Percentiles rank a stretch among this genome's conserved stretches.
Conservation (phyloP, 208 protist species). For the Acanthamoeba sp. region DNA sequence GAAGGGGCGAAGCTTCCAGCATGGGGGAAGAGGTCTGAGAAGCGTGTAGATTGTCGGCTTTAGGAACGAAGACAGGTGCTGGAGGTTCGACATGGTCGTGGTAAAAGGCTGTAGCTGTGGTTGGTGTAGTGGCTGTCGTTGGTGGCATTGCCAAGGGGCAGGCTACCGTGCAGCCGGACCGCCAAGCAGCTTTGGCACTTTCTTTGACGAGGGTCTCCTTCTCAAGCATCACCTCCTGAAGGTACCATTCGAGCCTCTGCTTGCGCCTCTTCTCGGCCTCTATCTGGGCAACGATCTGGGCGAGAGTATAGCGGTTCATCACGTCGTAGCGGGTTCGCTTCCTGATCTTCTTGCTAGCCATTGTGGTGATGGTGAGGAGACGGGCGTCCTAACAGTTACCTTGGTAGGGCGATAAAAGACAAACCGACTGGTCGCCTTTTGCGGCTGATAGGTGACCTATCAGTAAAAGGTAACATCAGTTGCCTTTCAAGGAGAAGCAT, state of each 20-base stretch:
- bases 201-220: background rate
- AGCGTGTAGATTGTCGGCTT: too few species aligned
- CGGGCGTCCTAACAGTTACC: background rate
- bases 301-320: background rate
- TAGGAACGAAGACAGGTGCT: too few species aligned
- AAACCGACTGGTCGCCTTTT: too few species aligned
- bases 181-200: background rate
- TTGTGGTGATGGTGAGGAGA: background rate
- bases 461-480: too few species aligned
- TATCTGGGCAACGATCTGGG: background rate
- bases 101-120: too few species aligned
- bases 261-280: slow-evolving; percentile 1
- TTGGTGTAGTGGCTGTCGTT: too few species aligned
- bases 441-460: too few species aligned
- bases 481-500: too few species aligned
- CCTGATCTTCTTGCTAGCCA: slow-evolving; percentile 8
- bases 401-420: background rate
- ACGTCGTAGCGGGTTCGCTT: background rate
- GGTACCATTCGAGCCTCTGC: slow-evolving; percentile 41
- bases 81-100: too few species aligned
- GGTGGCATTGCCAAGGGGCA: background rate
- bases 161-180: background rate
- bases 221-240: background rate
- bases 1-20: too few species aligned
- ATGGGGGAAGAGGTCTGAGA: too few species aligned